Conservation (phyloP, 176 grass and related monocot species). For the Bolboschoenus planiculmis region DNA sequence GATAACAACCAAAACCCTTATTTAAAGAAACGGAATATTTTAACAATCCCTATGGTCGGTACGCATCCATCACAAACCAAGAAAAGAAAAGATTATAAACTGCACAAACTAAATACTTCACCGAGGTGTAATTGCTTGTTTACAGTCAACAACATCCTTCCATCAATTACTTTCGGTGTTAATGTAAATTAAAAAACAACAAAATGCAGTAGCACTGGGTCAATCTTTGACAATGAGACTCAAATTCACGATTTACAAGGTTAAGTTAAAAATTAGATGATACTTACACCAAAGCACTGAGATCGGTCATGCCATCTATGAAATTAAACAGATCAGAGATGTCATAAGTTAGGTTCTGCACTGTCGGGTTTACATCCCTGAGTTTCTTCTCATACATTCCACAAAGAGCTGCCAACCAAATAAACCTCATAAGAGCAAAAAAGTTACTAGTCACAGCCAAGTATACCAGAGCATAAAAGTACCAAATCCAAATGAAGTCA, state of each 20-base stretch:
- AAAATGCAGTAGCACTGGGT: not conserved
- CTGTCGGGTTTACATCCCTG: slow-evolving; percentile 63
- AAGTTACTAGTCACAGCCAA: not conserved
- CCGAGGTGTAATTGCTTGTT: not conserved
- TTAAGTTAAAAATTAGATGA: not conserved
- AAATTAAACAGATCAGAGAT: slow-evolving; percentile 75
- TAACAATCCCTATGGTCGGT: not conserved
- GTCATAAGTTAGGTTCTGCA: slow-evolving; percentile 59
- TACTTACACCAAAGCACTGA: slow-evolving; percentile 78
- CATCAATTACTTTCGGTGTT: not conserved
- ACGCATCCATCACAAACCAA: not conserved
- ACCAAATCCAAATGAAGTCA: not conserved
- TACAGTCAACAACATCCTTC: not conserved
- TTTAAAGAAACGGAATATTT: not conserved
- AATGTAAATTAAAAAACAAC: not conserved
- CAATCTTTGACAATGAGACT: not conserved
- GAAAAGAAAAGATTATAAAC: too few species aligned
- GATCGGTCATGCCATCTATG: slow-evolving; percentile 58
- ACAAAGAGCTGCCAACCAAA: slow-evolving; percentile 50
- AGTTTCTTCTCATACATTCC: slow-evolving; percentile 80
- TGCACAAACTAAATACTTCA: not conserved
- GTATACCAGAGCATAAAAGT: not conserved
- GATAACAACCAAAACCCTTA: not conserved
- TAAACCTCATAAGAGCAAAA: not conserved
- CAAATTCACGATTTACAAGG: not conserved